These are phyloP conservation scores for Diddensiella santjacobensis DNA, from an alignment of 805 yeast genomes.

Conservation along the genomic window DNA sequence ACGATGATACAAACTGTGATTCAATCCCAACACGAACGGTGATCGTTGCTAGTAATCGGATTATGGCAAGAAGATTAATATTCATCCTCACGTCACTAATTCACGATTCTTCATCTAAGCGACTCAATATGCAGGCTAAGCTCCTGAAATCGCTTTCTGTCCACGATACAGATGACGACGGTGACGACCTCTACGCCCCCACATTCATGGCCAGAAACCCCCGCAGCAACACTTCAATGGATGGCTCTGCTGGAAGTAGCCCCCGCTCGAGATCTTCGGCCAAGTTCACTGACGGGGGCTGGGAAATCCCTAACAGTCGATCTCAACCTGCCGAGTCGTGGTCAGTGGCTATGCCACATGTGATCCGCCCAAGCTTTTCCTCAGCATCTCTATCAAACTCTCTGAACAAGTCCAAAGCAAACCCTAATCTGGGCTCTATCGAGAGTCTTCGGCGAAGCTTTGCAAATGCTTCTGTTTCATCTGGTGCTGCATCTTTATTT, in stretches of 20 bases:
- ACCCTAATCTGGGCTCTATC: slow-evolving; percentile 4
- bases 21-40: slow-evolving; percentile 18
- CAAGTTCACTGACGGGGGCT: slow-evolving; percentile 18
- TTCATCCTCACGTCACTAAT: slow-evolving; percentile 23
- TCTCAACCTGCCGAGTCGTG: slow-evolving; percentile 13
- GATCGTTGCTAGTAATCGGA: slow-evolving; percentile 21
- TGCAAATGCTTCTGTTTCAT: slow-evolving; percentile 9
- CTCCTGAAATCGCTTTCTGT: background rate
- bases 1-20: background rate
- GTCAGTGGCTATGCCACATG: slow-evolving; percentile 26
- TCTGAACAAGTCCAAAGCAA: slow-evolving; percentile 5
- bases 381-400: slow-evolving; percentile 22
- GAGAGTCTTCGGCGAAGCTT: slow-evolving; percentile 13
- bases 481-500: slow-evolving; percentile 2
- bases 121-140: slow-evolving; percentile 3
- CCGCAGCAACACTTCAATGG: background rate
- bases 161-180: slow-evolving; percentile 6
- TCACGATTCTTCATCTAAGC: slow-evolving; percentile 13
- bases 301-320: slow-evolving; percentile 21
- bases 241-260: slow-evolving; percentile 7
- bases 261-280: slow-evolving; percentile 9
- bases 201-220: background rate
- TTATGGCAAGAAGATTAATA: slow-evolving; percentile 21
- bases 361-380: slow-evolving; percentile 22
- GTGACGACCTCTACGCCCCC: background rate